phyloP scores from a whole-genome alignment of 2,329 filamentous ascomycete species.

The Penicillium brevicompactum region DNA sequence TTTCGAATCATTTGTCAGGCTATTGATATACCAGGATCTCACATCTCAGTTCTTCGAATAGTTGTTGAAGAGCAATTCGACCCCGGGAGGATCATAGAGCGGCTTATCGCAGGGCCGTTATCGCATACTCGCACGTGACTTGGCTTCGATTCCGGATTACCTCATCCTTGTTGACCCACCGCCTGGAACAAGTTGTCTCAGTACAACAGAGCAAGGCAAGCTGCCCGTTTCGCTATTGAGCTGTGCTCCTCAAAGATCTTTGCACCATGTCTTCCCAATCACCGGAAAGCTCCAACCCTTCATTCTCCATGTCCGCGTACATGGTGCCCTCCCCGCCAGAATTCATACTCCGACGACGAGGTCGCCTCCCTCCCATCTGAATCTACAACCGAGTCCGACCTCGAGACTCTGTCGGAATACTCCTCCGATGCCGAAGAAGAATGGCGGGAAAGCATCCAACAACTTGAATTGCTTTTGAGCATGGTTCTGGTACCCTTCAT shows the following conservation, averaged over 20 bases:
- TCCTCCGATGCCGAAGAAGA: slow-evolving; percentile 88
- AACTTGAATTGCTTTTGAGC: slow-evolving; percentile 86
- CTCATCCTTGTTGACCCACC: background rate
- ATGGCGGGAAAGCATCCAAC: slow-evolving; percentile 92
- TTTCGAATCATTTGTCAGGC: no score
- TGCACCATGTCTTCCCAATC: slow-evolving; percentile 34
- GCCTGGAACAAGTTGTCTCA: background rate
- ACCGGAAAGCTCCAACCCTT: slow-evolving; percentile 34
- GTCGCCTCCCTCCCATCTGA: slow-evolving; percentile 48
- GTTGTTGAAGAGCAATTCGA: background rate
- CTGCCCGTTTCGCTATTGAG: slow-evolving; percentile 28
- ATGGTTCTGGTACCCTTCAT: slow-evolving; percentile 94
- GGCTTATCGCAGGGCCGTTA: slow-evolving; percentile 20
- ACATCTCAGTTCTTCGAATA: no score
- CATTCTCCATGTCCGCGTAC: slow-evolving; percentile 42
- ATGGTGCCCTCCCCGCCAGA: slow-evolving; percentile 41
- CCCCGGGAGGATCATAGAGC: background rate
- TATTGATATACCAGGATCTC: background rate
- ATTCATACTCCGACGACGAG: slow-evolving; percentile 40
- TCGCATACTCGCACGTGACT: slow-evolving; percentile 17
- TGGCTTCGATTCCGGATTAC: background rate
- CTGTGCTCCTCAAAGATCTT: background rate
- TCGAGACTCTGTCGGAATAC: slow-evolving; percentile 52
- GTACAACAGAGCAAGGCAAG: slow-evolving; percentile 35
- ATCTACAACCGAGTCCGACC: slow-evolving; percentile 40